Conservation (phyloP, 352 stramenopile species). For the Globisporangium parvum region DNA sequence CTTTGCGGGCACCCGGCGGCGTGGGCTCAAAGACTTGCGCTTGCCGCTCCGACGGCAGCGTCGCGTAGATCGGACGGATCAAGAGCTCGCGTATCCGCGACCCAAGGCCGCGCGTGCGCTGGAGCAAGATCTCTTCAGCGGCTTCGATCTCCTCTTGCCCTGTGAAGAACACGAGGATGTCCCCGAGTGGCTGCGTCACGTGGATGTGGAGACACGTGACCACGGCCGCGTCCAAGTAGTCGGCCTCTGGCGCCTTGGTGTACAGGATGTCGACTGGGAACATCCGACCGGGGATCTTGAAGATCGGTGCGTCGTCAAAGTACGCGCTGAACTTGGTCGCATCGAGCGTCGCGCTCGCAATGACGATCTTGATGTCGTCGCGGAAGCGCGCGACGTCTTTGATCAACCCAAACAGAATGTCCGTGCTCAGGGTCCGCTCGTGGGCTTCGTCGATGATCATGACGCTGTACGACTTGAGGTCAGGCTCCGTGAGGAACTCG, state of each 20-base stretch:
- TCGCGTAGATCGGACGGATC: conserved; percentile 99
- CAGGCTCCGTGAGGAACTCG: conserved; percentile 98
- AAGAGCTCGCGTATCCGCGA: conserved; percentile 97
- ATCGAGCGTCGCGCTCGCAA: conserved; percentile 96
- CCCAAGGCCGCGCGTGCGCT: conserved; percentile 91
- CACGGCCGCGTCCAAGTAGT: conserved; percentile 98
- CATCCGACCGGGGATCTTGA: conserved; percentile 98
- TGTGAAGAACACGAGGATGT: conserved; percentile 99
- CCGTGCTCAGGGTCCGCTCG: conserved; percentile 97
- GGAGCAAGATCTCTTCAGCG: conserved; percentile 92
- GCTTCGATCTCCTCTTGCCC: conserved; percentile 99
- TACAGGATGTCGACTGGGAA: conserved; percentile 97
- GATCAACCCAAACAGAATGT: conserved; percentile 99
- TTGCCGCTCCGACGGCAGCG: conserved; percentile 96
- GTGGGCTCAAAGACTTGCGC: conserved; percentile 99
- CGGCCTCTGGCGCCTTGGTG: conserved; percentile 96
- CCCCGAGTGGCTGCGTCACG: conserved; percentile 95
- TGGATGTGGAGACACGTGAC: conserved; percentile 99
- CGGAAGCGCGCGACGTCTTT: conserved; percentile 97
- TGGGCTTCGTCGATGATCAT: conserved; percentile 99
- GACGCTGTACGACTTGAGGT: conserved; percentile 94
- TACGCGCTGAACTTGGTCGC: conserved; percentile 98
- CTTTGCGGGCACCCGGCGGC: conserved; percentile 93
- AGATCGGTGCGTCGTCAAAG: conserved; percentile 98
- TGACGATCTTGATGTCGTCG: conserved; percentile 97